Evolutionary conservation across 75 land plant species (phyloP).

Genomic region (Ceratopteris richardii): DNA sequence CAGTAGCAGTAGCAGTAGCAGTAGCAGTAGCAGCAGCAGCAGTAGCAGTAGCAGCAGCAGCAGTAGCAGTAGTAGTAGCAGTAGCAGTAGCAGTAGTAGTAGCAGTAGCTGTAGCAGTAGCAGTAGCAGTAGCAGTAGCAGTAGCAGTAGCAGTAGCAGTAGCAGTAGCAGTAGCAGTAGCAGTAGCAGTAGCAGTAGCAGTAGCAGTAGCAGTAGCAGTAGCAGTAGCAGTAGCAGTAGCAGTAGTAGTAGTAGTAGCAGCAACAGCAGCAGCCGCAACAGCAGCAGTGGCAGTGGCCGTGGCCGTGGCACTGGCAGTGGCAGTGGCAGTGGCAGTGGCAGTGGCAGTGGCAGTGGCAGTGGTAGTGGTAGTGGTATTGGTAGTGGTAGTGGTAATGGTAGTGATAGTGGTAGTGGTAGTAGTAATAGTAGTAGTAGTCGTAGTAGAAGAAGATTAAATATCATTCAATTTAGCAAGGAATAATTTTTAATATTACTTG

Average conservation of each 20-base stretch:
- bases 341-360: neutral
- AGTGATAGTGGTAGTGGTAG: neutral
- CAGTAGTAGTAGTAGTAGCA: conserved; percentile 1
- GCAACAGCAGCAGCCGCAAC: too few relatives aligned
- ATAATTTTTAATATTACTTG: too few relatives aligned
- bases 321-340: neutral
- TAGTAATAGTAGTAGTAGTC: conserved; percentile 1
- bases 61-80: neutral
- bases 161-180: conserved; percentile 2
- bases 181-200: conserved; percentile 5
- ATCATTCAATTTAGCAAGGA: too few relatives aligned
- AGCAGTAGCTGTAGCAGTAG: conserved; percentile 1
- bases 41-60: conserved; percentile 1
- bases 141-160: conserved; percentile 1
- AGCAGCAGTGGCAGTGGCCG: neutral
- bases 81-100: neutral
- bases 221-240: conserved; percentile 4
- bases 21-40: neutral
- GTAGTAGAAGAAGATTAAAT: too few relatives aligned
- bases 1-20: neutral
- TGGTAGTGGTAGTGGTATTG: neutral
- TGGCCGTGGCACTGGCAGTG: neutral
- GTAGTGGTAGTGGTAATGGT: neutral
- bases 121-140: conserved; percentile 6
- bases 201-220: conserved; percentile 1